Evolutionary conservation across 2,329 filamentous ascomycete genomes (phyloP).

Genomic region (Colletotrichum eleusines): DNA sequence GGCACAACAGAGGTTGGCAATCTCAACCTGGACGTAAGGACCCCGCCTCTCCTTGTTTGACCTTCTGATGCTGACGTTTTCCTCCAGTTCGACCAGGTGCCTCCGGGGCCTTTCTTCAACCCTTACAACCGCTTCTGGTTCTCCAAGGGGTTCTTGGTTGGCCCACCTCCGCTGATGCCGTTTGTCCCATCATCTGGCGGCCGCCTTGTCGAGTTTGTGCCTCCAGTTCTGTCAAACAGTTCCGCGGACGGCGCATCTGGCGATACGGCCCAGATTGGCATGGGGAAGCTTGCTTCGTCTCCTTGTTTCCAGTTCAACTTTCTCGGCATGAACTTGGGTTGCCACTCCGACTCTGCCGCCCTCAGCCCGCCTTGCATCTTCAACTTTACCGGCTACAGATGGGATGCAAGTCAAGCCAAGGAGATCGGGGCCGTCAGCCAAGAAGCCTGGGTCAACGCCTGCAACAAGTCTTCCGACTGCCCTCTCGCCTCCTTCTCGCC

Average conservation of each 20-base stretch:
- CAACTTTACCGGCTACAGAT: slow-evolving; percentile 56
- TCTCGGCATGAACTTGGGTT: slow-evolving; percentile 54
- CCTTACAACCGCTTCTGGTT: slow-evolving; percentile 57
- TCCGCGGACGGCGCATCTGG: slow-evolving; percentile 44
- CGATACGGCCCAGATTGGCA: slow-evolving; percentile 55
- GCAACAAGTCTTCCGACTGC: slow-evolving; percentile 52
- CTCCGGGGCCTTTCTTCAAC: slow-evolving; percentile 55
- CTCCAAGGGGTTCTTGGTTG: slow-evolving; percentile 56
- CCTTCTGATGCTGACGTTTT: not conserved
- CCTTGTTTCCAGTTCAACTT: slow-evolving; percentile 57
- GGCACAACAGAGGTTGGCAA: slow-evolving; percentile 51
- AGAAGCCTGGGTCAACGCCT: slow-evolving; percentile 56
- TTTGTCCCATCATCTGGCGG: slow-evolving; percentile 55
- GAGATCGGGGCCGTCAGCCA: slow-evolving; percentile 49
- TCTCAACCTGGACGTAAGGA: slow-evolving; percentile 53
- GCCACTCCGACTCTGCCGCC: slow-evolving; percentile 39
- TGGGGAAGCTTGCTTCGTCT: slow-evolving; percentile 53
- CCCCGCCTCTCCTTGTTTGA: slow-evolving; percentile 37
- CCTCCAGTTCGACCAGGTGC: slow-evolving; percentile 53
- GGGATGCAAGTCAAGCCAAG: slow-evolving; percentile 48
- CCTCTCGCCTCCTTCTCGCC: slow-evolving; percentile 52
- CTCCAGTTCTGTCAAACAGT: slow-evolving; percentile 49
- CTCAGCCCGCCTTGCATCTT: slow-evolving; percentile 55
- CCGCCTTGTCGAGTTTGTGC: slow-evolving; percentile 56
- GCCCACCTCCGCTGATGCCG: slow-evolving; percentile 50